Conservation (phyloP, 257 asterid genomes). For the Coffea canephora region DNA sequence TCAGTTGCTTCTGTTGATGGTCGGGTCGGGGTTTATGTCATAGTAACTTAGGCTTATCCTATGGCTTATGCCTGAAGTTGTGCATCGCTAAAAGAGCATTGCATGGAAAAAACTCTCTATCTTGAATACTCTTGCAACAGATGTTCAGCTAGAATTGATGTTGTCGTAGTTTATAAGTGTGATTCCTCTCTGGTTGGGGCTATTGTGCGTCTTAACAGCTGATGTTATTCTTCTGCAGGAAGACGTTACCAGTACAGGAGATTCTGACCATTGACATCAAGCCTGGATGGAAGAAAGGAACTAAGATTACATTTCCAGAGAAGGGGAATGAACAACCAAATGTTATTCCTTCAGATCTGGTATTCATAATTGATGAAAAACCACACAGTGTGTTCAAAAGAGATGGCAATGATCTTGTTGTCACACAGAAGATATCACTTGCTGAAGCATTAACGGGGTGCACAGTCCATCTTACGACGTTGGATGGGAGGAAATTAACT, state of each 20-base stretch:
- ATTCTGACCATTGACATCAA: slow-evolving; percentile 65
- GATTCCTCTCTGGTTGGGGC: background rate
- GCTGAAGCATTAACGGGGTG: slow-evolving; percentile 75
- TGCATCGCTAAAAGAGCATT: too few relatives aligned
- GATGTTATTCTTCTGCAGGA: slow-evolving; percentile 43
- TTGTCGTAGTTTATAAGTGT: too few relatives aligned
- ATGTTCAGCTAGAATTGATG: background rate
- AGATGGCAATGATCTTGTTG: slow-evolving; percentile 71
- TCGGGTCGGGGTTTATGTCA: too few relatives aligned
- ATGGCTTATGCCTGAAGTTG: too few relatives aligned
- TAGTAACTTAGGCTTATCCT: too few relatives aligned
- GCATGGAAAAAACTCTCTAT: too few relatives aligned
- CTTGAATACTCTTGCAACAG: too few relatives aligned
- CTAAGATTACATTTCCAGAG: slow-evolving; percentile 92
- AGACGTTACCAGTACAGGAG: slow-evolving; percentile 67
- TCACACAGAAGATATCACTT: slow-evolving; percentile 52
- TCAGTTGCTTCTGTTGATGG: too few relatives aligned
- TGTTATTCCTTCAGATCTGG: slow-evolving; percentile 62
- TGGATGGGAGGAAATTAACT: slow-evolving; percentile 72
- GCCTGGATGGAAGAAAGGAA: slow-evolving; percentile 96
- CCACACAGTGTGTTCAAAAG: slow-evolving; percentile 69
- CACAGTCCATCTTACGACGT: slow-evolving; percentile 54
- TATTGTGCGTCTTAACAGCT: background rate
- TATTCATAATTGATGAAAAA: slow-evolving; percentile 80
- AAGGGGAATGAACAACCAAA: slow-evolving; percentile 86